Evolutionary conservation across 768 basidiomycete species (phyloP).

Genomic region (Kwoniella dejecticola): DNA sequence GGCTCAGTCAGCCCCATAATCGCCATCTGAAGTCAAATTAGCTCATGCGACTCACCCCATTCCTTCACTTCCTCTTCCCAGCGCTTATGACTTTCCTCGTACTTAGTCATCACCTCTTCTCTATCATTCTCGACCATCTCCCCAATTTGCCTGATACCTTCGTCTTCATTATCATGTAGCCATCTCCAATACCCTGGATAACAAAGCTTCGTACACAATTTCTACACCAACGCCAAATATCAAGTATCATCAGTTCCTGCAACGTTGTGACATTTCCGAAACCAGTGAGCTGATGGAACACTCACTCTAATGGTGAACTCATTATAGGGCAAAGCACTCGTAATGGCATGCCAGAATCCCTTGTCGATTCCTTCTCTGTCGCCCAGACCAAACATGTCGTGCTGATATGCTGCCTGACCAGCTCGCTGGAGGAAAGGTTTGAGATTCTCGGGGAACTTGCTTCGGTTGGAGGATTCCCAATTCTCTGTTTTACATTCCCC

Average conservation of each 20-base stretch:
- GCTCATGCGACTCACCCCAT: slow-evolving; percentile 40
- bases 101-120: slow-evolving; percentile 71
- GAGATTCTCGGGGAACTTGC: slow-evolving; percentile 82
- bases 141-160: slow-evolving; percentile 66
- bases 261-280: too few relatives aligned
- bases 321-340: slow-evolving; percentile 87
- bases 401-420: slow-evolving; percentile 73
- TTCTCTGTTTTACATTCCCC: slow-evolving; percentile 58
- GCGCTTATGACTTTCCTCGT: slow-evolving; percentile 66
- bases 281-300: too few relatives aligned
- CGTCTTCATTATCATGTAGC: slow-evolving; percentile 69
- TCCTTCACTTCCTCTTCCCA: slow-evolving; percentile 64
- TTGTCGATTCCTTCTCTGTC: slow-evolving; percentile 61
- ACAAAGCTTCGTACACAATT: slow-evolving; percentile 89
- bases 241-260: too few relatives aligned
- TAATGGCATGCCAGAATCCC: slow-evolving; percentile 86
- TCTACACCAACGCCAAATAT: too few relatives aligned
- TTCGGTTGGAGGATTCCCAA: slow-evolving; percentile 68
- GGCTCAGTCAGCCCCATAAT: too few relatives aligned
- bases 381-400: slow-evolving; percentile 68
- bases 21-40: too few relatives aligned
- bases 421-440: slow-evolving; percentile 72
- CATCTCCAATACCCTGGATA: slow-evolving; percentile 71
- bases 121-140: slow-evolving; percentile 68
- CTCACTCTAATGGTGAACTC: slow-evolving; percentile 76